A percentile compares a stretch with the other conserved stretches of the same genome.
These are phyloP conservation scores for Cladophialophora bantiana DNA, from an alignment of 2,329 filamentous ascomycete genomes.

Conservation along the genomic window DNA sequence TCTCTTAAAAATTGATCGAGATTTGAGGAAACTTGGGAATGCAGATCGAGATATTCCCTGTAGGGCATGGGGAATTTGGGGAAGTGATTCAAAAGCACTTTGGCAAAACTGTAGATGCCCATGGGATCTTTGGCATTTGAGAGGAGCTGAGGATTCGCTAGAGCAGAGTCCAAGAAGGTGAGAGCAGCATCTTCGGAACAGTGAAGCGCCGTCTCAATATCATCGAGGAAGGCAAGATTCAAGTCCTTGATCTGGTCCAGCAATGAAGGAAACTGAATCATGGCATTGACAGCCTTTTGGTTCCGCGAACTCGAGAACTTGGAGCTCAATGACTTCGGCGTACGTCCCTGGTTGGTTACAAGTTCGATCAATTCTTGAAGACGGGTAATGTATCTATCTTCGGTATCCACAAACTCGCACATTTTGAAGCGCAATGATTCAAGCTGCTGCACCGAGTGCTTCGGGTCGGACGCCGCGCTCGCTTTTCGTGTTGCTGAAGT, in stretches of 20 bases:
- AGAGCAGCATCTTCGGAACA: constrained; percentile 84
- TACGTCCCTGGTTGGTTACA: constrained; percentile 79
- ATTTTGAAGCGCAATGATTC: constrained; percentile 85
- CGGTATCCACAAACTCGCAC: constrained; percentile 88
- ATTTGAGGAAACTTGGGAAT: constrained; percentile 82
- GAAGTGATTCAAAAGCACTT: constrained; percentile 87
- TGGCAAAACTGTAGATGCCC: constrained; percentile 79
- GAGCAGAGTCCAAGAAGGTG: constrained; percentile 52
- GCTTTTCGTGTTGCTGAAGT: constrained; percentile 61
- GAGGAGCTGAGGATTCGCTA: constrained; percentile 57
- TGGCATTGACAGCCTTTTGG: constrained; percentile 40
- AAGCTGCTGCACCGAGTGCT: constrained; percentile 89
- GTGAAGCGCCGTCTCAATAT: constrained; percentile 77
- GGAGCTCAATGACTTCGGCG: constrained; percentile 70
- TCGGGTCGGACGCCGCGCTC: constrained; percentile 81
- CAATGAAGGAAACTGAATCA: constrained; percentile 72
- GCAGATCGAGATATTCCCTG: constrained; percentile 88
- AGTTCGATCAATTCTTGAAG: constrained; percentile 81
- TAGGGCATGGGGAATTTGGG: constrained; percentile 91
- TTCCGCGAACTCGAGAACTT: constrained; percentile 56
- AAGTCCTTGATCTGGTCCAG: constrained; percentile 80
- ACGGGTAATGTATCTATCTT: constrained; percentile 91
- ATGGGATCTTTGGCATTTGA: constrained; percentile 72
- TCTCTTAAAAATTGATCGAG: constrained; percentile 78
- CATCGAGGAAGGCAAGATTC: constrained; percentile 80